Percentiles rank a stretch among this genome's conserved stretches.
Conservation (phyloP, 257 asterid genomes). For the Solanum megistacrolobum region DNA sequence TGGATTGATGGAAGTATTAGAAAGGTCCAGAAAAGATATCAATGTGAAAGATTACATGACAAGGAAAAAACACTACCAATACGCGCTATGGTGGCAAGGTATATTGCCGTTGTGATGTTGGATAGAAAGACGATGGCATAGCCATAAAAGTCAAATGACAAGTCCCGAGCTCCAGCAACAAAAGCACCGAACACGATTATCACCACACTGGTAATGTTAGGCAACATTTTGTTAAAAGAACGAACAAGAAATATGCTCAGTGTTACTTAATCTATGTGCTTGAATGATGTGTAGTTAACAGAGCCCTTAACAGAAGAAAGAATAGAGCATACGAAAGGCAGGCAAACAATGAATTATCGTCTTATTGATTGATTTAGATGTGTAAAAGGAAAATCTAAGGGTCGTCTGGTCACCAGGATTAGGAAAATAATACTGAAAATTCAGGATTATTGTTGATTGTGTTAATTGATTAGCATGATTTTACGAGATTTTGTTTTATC, state of each 20-base stretch:
- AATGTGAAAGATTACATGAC: conserved; percentile 5
- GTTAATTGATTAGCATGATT: neutral
- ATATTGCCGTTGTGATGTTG: conserved; percentile 78
- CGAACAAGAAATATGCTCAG: conserved; percentile 1
- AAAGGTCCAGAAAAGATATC: conserved; percentile 4
- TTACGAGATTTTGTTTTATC: neutral
- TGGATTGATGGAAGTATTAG: conserved; percentile 23
- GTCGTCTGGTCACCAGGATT: neutral
- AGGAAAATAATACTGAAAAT: neutral
- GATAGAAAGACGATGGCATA: conserved; percentile 65
- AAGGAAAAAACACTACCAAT: conserved; percentile 44
- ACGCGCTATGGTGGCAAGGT: conserved; percentile 86
- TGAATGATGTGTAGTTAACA: neutral
- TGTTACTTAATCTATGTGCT: neutral
- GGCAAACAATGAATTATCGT: neutral
- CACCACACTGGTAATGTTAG: conserved; percentile 59
- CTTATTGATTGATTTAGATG: neutral
- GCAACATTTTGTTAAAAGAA: conserved; percentile 15
- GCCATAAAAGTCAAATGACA: conserved; percentile 71
- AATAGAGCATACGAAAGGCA: neutral
- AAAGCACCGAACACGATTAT: conserved; percentile 79
- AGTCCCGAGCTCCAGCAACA: conserved; percentile 83
- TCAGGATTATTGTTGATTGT: neutral
- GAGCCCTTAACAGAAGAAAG: neutral
- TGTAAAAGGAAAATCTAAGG: neutral